Conservation (phyloP, 768 basidiomycete species). For the Boletus patriciae region DNA sequence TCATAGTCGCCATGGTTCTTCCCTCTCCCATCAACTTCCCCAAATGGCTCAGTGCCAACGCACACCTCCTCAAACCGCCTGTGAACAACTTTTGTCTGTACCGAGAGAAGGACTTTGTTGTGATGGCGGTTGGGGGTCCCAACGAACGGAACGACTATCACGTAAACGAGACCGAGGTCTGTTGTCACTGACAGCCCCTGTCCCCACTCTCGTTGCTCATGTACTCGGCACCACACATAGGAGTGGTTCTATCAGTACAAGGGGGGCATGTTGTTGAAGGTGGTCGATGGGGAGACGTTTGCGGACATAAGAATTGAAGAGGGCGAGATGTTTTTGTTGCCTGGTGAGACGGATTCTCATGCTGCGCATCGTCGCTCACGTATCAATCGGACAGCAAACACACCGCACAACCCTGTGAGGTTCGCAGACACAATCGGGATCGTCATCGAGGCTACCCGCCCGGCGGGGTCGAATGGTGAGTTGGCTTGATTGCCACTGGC, state of each 20-base stretch:
- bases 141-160: slow-evolving; percentile 95
- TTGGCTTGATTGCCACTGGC: background rate
- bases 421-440: slow-evolving; percentile 89
- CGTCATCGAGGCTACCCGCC: slow-evolving; percentile 85
- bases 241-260: slow-evolving; percentile 99
- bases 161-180: slow-evolving; percentile 89
- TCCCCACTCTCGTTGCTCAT: background rate
- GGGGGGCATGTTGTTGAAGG: slow-evolving; percentile 86
- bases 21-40: slow-evolving; percentile 83
- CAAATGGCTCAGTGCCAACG: slow-evolving; percentile 84
- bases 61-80: slow-evolving; percentile 79
- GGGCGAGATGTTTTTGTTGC: slow-evolving; percentile 95
- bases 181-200: slow-evolving; percentile 3
- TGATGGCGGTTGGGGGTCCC: slow-evolving; percentile 97
- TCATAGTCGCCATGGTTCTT: slow-evolving; percentile 57
- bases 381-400: slow-evolving; percentile 68
- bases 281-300: slow-evolving; percentile 78
- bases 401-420: slow-evolving; percentile 93
- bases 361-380: background rate
- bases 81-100: slow-evolving; percentile 91
- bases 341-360: slow-evolving; percentile 51
- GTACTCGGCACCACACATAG: slow-evolving; percentile 34
- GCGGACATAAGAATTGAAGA: slow-evolving; percentile 88
- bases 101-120: slow-evolving; percentile 79
- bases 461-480: slow-evolving; percentile 71